phyloP scores from a whole-genome alignment of 208 protist genomes.

The Novymonas esmeraldas region DNA sequence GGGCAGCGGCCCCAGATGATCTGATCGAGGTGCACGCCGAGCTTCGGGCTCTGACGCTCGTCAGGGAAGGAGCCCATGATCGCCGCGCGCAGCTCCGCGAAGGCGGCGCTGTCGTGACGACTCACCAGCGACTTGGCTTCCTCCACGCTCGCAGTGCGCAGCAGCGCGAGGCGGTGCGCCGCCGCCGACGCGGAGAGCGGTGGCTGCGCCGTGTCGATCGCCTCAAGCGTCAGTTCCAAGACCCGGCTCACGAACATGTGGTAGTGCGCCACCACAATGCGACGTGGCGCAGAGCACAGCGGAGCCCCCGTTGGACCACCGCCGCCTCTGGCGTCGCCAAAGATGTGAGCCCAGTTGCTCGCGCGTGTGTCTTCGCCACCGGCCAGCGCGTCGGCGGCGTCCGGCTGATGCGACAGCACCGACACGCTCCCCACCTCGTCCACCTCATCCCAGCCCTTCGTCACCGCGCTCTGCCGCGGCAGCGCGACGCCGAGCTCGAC shows the following conservation, averaged over 20 bases:
- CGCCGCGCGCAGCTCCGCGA: slow-evolving; percentile 23
- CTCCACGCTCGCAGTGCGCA: slow-evolving; percentile 6
- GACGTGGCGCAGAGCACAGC: slow-evolving; percentile 16
- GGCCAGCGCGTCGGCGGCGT: not conserved
- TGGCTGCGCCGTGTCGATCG: slow-evolving; percentile 4
- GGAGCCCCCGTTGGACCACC: not conserved
- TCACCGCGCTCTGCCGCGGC: slow-evolving; percentile 13
- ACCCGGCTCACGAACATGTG: slow-evolving; percentile 32
- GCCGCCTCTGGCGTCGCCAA: not conserved
- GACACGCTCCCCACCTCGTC: not conserved
- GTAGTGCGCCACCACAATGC: slow-evolving; percentile 29
- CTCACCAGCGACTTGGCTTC: slow-evolving; percentile 6
- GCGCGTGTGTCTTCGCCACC: not conserved
- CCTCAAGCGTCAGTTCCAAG: slow-evolving; percentile 22
- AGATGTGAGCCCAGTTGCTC: slow-evolving; percentile 1
- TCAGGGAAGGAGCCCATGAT: slow-evolving; percentile 23
- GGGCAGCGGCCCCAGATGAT: slow-evolving; percentile 55
- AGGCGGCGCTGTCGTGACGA: slow-evolving; percentile 26
- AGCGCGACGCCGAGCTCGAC: slow-evolving; percentile 33
- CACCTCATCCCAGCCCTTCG: not conserved
- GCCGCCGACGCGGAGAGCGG: not conserved
- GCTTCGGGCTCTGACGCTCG: slow-evolving; percentile 22
- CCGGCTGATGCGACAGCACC: not conserved
- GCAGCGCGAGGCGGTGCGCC: slow-evolving; percentile 13
- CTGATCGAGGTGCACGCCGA: slow-evolving; percentile 42